Evolutionary conservation across 1,139 yeast genomes (phyloP), one percentile per base, ranked within the genome.

Genomic region (Ogataea hybrid): DNA sequence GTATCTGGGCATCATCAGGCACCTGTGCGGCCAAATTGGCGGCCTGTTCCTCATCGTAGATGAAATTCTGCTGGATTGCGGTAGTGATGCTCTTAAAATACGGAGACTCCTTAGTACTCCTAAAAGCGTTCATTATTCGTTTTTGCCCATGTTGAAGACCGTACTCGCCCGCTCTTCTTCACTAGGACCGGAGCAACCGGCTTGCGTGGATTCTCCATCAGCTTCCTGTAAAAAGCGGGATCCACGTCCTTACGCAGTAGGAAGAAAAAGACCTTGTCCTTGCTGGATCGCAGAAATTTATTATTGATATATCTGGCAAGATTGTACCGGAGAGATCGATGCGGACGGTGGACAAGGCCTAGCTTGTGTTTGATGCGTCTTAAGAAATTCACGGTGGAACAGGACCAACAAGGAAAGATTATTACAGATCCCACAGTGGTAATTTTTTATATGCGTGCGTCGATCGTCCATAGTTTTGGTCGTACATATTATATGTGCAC

Each of bases 81-180:
- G 49, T 38, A 4, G 51, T 44, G 8, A 54, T 33, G n/a, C 46
- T 42, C 20, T 46, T 45, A 35, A 48, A 50, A 40, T 57, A 58
- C 1, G 60, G 44, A 4, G 61, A 54, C 25, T 58, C 63, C 41
- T 51, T 60, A 4, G 64, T 56, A 1, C 55, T 40, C 34, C 48
- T 56, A 20, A 58, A 58, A 3, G 57, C 64, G 25, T 45, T 53
- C 16, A 48, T 22, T 5, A 60, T 33, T 35, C 57, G 58, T 25
- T 49, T 37, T 48, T 57, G 4, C 56, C 56, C 28, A 46, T 12
- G 6, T 27, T 42, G 1, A 58, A 47, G 17, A 51, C 50, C 2
- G 53, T 41, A 1, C 54, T 46, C 5, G 51, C 38, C 6, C 52
- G 39, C 25, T 51, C 57, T 14, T 50, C 56, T 9, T 39, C 46